phyloP scores from a whole-genome alignment of 495 filamentous ascomycete species.

The Penicillium daleae region DNA sequence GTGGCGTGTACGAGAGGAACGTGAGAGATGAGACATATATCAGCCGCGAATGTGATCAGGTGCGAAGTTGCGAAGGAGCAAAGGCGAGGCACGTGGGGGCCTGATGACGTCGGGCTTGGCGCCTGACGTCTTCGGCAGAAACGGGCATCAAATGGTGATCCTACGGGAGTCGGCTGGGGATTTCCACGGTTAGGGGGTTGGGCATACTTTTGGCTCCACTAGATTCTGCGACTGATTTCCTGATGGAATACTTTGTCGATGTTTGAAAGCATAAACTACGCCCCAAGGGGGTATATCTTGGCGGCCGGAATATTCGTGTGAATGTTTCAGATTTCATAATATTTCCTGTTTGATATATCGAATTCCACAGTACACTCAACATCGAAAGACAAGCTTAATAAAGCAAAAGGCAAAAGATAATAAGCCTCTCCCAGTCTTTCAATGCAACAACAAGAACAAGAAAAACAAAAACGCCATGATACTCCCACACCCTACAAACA shows the following conservation, averaged over 20 bases:
- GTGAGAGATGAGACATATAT: conserved; percentile 5
- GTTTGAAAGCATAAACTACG: not conserved
- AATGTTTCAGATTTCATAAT: not conserved
- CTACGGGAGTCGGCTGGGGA: not conserved
- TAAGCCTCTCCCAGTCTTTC: conserved; percentile 22
- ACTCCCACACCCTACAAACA: conserved; percentile 14
- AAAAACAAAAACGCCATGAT: conserved; percentile 13
- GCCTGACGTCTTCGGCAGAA: conserved; percentile 27
- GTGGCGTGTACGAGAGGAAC: not conserved
- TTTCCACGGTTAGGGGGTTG: conserved; percentile 5
- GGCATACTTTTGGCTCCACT: not conserved
- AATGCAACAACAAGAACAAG: conserved; percentile 21
- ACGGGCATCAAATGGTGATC: not conserved
- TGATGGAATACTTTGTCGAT: not conserved
- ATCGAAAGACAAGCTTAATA: not conserved
- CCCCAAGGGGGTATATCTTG: not conserved
- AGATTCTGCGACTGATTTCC: not conserved
- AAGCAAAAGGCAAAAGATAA: conserved; percentile 6
- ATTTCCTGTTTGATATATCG: not conserved
- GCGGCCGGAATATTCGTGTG: not conserved
- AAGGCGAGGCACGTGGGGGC: conserved; percentile 12
- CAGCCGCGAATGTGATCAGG: conserved; percentile 6
- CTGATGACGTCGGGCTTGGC: conserved; percentile 26
- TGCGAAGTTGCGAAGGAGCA: conserved; percentile 4
- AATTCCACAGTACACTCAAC: not conserved